Evolutionary conservation across 371 early-diverging fungal genomes (phyloP).

Genomic region (Nematocida sp.): DNA sequence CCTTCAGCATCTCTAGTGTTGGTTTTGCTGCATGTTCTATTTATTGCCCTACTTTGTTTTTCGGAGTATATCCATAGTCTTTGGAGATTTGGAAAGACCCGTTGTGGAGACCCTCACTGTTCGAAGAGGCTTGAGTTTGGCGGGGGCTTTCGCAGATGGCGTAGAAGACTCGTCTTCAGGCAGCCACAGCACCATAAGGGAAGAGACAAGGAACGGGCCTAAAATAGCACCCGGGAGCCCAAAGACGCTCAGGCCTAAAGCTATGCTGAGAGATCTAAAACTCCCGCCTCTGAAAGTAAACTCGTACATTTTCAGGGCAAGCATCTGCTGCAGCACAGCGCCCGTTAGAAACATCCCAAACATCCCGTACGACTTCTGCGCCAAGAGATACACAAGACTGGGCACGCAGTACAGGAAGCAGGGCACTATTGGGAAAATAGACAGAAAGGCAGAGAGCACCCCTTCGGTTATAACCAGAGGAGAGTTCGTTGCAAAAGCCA

Average conservation of each 20-base stretch:
- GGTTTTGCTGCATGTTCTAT: too few relatives aligned
- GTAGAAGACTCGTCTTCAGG: not conserved
- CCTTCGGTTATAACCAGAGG: constrained; percentile 7
- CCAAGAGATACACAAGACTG: not conserved
- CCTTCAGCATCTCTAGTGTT: too few relatives aligned
- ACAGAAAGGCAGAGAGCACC: constrained; percentile 1
- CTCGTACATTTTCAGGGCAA: not conserved
- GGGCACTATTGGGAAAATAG: constrained; percentile 21
- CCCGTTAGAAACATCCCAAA: not conserved
- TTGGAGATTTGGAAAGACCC: too few relatives aligned
- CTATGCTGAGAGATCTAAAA: not conserved
- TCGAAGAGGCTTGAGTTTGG: too few relatives aligned
- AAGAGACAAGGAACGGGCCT: constrained; percentile 32
- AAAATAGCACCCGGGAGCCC: constrained; percentile 23
- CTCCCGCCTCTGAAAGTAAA: not conserved
- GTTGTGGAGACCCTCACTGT: too few relatives aligned
- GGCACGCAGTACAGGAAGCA: constrained; percentile 10
- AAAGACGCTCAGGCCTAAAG: constrained; percentile 26
- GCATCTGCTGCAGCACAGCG: not conserved
- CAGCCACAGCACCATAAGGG: constrained; percentile 18
- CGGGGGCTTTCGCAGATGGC: too few relatives aligned
- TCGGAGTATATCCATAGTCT: constrained; percentile 30
- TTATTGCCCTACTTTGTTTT: constrained; percentile 44
- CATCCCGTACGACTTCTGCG: too few relatives aligned
- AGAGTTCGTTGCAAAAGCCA: not conserved